A percentile compares a stretch with the other conserved stretches of the same genome.
These are phyloP conservation scores for Botrytis hyacinthi DNA, from an alignment of 2,329 filamentous ascomycete genomes.

Conservation along the genomic window DNA sequence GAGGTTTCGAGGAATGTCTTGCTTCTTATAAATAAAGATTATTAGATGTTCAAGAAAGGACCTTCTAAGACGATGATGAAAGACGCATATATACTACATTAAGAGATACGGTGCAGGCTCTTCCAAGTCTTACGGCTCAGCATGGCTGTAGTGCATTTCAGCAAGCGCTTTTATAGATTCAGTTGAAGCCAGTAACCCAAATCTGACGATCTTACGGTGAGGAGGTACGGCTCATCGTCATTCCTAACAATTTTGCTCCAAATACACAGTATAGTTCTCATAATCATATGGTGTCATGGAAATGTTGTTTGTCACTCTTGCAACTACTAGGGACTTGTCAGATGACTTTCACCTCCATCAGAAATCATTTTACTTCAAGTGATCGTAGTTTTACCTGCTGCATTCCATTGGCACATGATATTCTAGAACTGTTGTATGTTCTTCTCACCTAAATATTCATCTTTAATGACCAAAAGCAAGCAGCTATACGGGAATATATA, in stretches of 20 bases:
- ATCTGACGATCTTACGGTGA: neutral
- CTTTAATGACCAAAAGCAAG: neutral
- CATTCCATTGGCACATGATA: neutral
- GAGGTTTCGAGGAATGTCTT: too few species aligned
- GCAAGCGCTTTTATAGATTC: neutral
- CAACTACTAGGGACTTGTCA: neutral
- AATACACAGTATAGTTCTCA: neutral
- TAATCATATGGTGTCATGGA: neutral
- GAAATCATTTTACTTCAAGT: neutral
- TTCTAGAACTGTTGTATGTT: neutral
- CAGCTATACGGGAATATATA: neutral
- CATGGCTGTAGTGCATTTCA: neutral
- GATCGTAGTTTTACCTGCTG: neutral
- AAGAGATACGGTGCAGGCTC: neutral
- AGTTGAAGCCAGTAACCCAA: fast-evolving
- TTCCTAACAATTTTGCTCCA: neutral
- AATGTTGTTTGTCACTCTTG: neutral
- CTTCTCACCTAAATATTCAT: neutral
- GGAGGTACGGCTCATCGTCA: neutral
- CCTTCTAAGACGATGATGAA: neutral
- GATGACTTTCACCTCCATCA: neutral
- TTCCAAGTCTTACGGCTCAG: too few species aligned
- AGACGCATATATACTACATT: neutral
- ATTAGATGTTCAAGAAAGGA: neutral
- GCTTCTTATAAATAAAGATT: neutral